These are phyloP conservation scores for Leishmania major DNA, from an alignment of 208 protist species.

Conservation along the genomic window DNA sequence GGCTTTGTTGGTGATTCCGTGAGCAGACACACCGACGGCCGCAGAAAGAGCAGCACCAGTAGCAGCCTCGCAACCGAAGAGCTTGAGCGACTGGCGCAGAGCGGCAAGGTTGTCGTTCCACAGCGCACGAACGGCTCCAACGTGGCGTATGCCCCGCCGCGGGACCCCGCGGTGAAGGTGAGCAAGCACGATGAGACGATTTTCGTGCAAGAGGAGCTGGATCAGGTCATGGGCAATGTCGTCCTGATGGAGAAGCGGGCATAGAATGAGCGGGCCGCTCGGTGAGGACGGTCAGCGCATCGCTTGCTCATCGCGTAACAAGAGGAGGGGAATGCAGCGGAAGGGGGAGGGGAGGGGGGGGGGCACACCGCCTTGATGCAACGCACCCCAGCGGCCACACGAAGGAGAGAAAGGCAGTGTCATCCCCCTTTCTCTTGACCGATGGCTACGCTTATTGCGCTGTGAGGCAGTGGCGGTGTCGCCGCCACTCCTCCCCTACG, in stretches of 20 bases:
- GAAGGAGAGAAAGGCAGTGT: background rate
- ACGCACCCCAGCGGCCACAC: background rate
- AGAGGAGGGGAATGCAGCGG: background rate
- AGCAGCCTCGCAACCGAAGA: background rate
- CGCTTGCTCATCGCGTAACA: background rate
- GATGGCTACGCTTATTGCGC: background rate
- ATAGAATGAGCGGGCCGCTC: background rate
- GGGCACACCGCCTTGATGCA: background rate
- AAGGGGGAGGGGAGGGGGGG: background rate
- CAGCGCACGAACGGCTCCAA: constrained; percentile 17
- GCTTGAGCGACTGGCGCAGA: constrained; percentile 19
- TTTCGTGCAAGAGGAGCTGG: constrained; percentile 40
- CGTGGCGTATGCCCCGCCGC: constrained; percentile 27
- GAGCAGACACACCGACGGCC: background rate
- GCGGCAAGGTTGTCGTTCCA: constrained; percentile 26
- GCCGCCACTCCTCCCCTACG: background rate
- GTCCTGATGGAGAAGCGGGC: constrained; percentile 13
- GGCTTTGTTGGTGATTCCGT: constrained; percentile 17
- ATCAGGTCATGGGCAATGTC: constrained; percentile 23
- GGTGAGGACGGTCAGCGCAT: background rate
- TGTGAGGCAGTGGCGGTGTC: background rate
- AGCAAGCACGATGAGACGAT: constrained; percentile 54
- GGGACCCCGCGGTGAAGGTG: constrained; percentile 30
- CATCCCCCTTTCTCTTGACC: background rate
- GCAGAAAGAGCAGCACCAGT: background rate